Conservation (phyloP, 176 grass and related monocot species). For the Ensete ventricosum region DNA sequence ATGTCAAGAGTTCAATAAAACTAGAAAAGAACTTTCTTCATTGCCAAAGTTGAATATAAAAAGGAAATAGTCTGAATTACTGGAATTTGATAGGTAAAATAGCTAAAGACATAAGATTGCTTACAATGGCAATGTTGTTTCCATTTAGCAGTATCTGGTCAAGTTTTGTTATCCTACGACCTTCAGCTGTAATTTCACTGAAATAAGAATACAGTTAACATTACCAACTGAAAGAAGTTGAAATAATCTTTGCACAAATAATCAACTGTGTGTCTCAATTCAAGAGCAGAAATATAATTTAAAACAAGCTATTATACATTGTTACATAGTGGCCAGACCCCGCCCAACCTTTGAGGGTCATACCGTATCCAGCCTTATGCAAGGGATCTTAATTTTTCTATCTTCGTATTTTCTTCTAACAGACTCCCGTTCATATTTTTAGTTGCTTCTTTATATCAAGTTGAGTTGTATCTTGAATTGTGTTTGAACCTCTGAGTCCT, state of each 20-base stretch:
- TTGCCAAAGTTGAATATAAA: background rate
- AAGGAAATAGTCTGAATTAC: background rate
- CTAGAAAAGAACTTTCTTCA: background rate
- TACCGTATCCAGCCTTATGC: too few relatives aligned
- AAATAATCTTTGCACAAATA: background rate
- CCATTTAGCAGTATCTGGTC: conserved; percentile 96
- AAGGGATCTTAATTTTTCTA: too few relatives aligned
- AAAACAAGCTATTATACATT: too few relatives aligned
- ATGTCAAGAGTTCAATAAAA: background rate
- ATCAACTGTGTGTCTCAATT: background rate
- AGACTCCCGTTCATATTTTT: too few relatives aligned
- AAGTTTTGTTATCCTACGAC: conserved; percentile 86
- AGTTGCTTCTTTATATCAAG: too few relatives aligned
- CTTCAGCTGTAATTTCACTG: conserved; percentile 91
- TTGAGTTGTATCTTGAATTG: too few relatives aligned
- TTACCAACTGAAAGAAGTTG: background rate
- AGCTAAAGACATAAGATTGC: background rate
- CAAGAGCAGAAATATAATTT: background rate
- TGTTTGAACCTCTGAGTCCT: too few relatives aligned
- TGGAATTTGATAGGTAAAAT: too few relatives aligned
- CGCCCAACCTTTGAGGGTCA: too few relatives aligned
- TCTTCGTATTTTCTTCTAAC: too few relatives aligned
- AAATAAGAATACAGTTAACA: background rate
- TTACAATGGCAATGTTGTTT: conserved; percentile 99
- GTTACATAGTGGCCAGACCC: too few relatives aligned